Percentiles rank a stretch among this genome's conserved stretches.
Evolutionary conservation across 2,329 filamentous ascomycete species (phyloP).

Genomic region (Pseudogymnoascus sp.): DNA sequence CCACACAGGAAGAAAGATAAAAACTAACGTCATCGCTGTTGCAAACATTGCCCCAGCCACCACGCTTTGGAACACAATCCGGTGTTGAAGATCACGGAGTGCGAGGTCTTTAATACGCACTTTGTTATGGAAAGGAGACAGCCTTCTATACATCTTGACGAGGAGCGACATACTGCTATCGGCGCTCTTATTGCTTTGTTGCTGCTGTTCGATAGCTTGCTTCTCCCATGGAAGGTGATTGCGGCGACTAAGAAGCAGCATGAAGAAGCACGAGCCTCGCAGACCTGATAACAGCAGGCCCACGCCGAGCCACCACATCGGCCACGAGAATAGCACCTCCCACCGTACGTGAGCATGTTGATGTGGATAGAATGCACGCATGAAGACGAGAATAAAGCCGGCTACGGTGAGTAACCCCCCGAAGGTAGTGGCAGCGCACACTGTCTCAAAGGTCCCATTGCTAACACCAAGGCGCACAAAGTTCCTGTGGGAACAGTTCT

Average conservation of each 20-base stretch:
- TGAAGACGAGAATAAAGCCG: conserved; percentile 34
- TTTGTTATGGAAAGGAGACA: neutral
- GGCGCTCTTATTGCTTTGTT: conserved; percentile 20
- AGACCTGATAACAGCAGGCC: conserved; percentile 37
- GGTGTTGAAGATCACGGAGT: neutral
- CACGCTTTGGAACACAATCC: neutral
- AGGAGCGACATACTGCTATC: neutral
- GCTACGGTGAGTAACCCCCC: conserved; percentile 34
- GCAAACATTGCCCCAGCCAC: neutral
- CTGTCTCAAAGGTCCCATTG: conserved; percentile 42
- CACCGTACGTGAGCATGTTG: conserved; percentile 30
- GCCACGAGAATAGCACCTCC: conserved; percentile 37
- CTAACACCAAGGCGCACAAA: conserved; percentile 46
- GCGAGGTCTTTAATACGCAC: neutral
- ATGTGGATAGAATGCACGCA: conserved; percentile 30
- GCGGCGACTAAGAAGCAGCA: conserved; percentile 38
- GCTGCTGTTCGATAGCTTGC: conserved; percentile 14
- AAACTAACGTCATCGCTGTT: conserved; percentile 14
- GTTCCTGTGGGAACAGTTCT: conserved; percentile 41
- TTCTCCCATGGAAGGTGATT: conserved; percentile 41
- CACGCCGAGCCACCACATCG: conserved; percentile 38
- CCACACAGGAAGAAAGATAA: conserved; percentile 1
- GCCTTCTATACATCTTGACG: neutral
- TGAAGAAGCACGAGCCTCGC: conserved; percentile 40
- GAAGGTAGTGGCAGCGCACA: conserved; percentile 38